phyloP scores from a whole-genome alignment of 1,139 yeast genomes.

The Eremothecium gossypii region DNA sequence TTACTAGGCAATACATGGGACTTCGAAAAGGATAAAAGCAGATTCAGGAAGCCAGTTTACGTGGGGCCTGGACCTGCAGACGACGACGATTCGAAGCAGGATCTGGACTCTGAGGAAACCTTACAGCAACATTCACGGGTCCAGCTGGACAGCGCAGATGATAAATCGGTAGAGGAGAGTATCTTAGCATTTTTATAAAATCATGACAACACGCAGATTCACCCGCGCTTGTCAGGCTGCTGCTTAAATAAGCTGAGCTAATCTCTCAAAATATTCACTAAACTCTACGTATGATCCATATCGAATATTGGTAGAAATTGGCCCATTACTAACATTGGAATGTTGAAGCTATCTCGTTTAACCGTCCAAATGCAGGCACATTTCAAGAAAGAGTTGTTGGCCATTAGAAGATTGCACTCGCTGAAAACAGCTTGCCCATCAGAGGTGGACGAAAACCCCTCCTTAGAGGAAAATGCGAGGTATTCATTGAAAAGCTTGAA shows the following conservation, averaged over 20 bases:
- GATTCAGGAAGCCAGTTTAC: slow-evolving; percentile 36
- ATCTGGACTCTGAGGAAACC: neutral
- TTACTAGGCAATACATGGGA: slow-evolving; percentile 46
- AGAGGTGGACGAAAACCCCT: slow-evolving; percentile 10
- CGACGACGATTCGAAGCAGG: neutral
- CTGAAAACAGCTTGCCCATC: slow-evolving; percentile 36
- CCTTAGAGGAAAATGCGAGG: slow-evolving; percentile 67
- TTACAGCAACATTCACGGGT: neutral
- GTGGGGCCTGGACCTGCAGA: slow-evolving; percentile 11
- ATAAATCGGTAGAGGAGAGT: neutral
- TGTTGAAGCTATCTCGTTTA: slow-evolving; percentile 80
- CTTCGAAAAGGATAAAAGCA: slow-evolving; percentile 40
- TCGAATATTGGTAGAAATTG: slow-evolving; percentile 66
- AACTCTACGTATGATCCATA: slow-evolving; percentile 7
- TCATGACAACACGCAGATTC: no score
- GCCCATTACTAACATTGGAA: slow-evolving; percentile 90
- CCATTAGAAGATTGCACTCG: slow-evolving; percentile 61
- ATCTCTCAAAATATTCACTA: no score
- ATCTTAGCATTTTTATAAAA: slow-evolving; percentile 1
- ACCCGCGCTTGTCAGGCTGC: neutral
- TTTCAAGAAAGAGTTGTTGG: slow-evolving; percentile 28
- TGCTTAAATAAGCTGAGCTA: no score
- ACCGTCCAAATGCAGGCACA: slow-evolving; percentile 86
- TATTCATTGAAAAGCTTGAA: slow-evolving; percentile 65
- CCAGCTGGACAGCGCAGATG: neutral